phyloP scores from a whole-genome alignment of 2,329 filamentous ascomycete species.

The Aureobasidium namibiae region DNA sequence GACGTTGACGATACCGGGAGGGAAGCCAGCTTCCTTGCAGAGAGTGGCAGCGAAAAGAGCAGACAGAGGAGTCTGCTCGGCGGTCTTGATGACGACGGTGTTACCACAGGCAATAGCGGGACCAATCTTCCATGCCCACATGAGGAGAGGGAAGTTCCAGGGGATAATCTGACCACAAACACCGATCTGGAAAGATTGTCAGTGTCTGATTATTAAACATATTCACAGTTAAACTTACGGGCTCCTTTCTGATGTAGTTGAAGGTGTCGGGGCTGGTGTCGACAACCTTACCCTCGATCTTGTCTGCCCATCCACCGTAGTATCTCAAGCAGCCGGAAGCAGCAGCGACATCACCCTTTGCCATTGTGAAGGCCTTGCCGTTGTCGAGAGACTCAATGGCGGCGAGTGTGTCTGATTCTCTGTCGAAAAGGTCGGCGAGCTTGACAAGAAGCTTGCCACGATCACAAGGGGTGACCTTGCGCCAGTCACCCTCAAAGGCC shows the following conservation, averaged over 20 bases:
- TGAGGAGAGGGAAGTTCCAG: slow-evolving; percentile 80
- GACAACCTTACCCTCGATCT: slow-evolving; percentile 80
- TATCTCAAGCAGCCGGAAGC: slow-evolving; percentile 69
- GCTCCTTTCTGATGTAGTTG: slow-evolving; percentile 75
- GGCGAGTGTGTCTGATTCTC: slow-evolving; percentile 67
- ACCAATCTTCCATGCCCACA: slow-evolving; percentile 76
- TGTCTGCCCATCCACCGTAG: slow-evolving; percentile 87
- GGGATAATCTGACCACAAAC: slow-evolving; percentile 84
- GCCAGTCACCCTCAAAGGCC: slow-evolving; percentile 65
- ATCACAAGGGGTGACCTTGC: slow-evolving; percentile 62
- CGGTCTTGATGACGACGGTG: slow-evolving; percentile 64
- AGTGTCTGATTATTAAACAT: neutral
- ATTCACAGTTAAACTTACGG: slow-evolving; percentile 35
- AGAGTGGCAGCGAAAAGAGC: slow-evolving; percentile 57
- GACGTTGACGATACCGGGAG: slow-evolving; percentile 68
- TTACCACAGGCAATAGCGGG: slow-evolving; percentile 67
- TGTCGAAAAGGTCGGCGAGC: slow-evolving; percentile 72
- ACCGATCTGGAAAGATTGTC: slow-evolving; percentile 44
- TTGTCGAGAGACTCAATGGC: slow-evolving; percentile 83
- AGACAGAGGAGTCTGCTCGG: slow-evolving; percentile 68
- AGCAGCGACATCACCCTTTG: slow-evolving; percentile 64
- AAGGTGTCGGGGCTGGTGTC: slow-evolving; percentile 71
- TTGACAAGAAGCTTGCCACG: slow-evolving; percentile 64
- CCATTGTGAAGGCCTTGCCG: slow-evolving; percentile 71
- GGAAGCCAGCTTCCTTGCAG: slow-evolving; percentile 70